These are phyloP conservation scores for Fusarium sp. DNA, from an alignment of 2,329 filamentous ascomycete species.

Conservation along the genomic window DNA sequence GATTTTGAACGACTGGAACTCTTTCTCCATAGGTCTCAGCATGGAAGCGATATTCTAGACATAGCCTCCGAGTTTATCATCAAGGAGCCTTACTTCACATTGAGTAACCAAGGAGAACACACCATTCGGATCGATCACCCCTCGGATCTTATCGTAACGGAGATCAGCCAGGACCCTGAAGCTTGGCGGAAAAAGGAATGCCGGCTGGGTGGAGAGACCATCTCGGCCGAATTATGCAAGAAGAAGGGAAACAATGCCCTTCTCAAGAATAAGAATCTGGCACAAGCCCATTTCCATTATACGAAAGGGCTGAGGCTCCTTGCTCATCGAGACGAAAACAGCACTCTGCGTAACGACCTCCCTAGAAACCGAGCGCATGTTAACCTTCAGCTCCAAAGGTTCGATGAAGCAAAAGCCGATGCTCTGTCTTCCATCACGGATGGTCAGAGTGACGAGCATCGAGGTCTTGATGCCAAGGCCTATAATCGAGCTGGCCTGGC, in stretches of 20 bases:
- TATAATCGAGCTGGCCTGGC: conserved; percentile 51
- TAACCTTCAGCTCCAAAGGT: conserved; percentile 50
- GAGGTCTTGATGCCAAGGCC: conserved; percentile 50
- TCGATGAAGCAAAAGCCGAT: conserved; percentile 50
- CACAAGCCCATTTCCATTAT: conserved; percentile 45
- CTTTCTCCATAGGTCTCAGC: conserved; percentile 53
- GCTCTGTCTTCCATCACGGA: conserved; percentile 49
- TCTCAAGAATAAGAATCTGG: conserved; percentile 23
- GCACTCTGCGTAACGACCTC: conserved; percentile 49
- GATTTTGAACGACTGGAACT: conserved; percentile 50
- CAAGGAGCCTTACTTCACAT: conserved; percentile 65
- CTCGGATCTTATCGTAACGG: conserved; percentile 47
- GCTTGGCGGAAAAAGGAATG: conserved; percentile 25
- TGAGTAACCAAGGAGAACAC: conserved; percentile 55
- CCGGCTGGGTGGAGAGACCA: fast-evolving
- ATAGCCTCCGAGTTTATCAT: conserved; percentile 53
- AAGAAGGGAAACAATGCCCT: conserved; percentile 50
- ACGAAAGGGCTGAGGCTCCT: conserved; percentile 42
- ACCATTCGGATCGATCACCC: conserved; percentile 55
- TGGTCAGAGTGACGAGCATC: conserved; percentile 7
- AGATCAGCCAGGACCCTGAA: conserved; percentile 29
- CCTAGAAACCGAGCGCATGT: conserved; percentile 50
- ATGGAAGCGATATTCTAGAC: conserved; percentile 52
- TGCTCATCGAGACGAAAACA: neutral
- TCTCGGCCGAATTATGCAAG: conserved; percentile 42